phyloP scores from a whole-genome alignment of 768 basidiomycete species.

The Scleroderma citrinum region DNA sequence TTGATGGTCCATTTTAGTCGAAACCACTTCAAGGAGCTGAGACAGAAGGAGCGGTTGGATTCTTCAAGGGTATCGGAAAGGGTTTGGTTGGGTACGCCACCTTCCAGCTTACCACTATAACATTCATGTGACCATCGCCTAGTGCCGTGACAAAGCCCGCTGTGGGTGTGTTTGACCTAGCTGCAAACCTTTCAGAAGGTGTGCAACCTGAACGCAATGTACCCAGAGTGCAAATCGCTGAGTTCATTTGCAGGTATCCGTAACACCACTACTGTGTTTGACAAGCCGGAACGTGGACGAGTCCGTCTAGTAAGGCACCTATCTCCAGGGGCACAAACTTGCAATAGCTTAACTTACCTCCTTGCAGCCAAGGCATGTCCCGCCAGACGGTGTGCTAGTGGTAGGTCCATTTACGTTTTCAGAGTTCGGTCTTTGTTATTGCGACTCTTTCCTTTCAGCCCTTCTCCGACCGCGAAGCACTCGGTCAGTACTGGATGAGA shows the following conservation, averaged over 20 bases:
- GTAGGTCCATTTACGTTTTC: constrained; percentile 39
- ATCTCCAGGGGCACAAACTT: background rate
- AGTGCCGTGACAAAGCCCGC: constrained; percentile 95
- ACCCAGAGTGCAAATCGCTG: constrained; percentile 1
- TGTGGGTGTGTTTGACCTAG: constrained; percentile 93
- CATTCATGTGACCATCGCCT: constrained; percentile 1
- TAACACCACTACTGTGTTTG: constrained; percentile 98
- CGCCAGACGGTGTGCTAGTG: constrained; percentile 80
- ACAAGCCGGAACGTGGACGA: constrained; percentile 84
- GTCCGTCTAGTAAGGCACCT: constrained; percentile 58
- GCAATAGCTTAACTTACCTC: constrained; percentile 3
- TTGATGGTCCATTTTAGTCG: constrained; percentile 45
- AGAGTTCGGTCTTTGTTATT: background rate
- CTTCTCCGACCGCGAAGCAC: constrained; percentile 82
- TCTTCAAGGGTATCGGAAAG: constrained; percentile 97
- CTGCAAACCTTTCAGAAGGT: constrained; percentile 93
- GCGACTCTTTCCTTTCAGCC: constrained; percentile 43
- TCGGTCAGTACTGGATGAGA: constrained; percentile 96
- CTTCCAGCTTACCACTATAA: background rate
- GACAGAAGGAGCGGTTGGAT: constrained; percentile 87
- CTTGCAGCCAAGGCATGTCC: constrained; percentile 72
- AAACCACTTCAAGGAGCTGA: constrained; percentile 98
- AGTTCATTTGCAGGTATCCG: constrained; percentile 65
- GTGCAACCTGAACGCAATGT: background rate
- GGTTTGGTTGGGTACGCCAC: constrained; percentile 79